phyloP scores from a whole-genome alignment of 2,329 filamentous ascomycete species.

The Stagonosporopsis vannaccii region DNA sequence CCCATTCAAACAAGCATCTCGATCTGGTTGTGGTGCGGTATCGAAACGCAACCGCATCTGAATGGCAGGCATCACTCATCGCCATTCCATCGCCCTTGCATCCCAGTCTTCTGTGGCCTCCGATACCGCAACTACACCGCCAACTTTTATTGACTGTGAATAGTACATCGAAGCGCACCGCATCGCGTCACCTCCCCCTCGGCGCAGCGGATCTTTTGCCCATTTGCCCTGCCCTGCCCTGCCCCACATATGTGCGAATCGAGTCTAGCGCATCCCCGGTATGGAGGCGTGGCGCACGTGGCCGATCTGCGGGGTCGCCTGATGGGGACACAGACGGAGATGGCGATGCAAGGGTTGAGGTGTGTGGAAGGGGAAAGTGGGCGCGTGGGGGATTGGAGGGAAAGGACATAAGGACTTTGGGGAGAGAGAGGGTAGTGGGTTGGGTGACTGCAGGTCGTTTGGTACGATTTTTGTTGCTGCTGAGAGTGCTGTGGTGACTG shows the following conservation, averaged over 20 bases:
- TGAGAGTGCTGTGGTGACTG: background rate
- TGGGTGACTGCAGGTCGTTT: background rate
- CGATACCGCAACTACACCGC: too few species aligned
- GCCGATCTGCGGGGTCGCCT: constrained; percentile 16
- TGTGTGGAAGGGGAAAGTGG: background rate
- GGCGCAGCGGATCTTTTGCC: constrained; percentile 14
- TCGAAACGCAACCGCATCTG: too few species aligned
- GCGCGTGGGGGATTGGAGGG: background rate
- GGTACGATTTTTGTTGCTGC: background rate
- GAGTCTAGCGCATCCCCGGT: constrained; percentile 9
- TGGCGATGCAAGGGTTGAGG: background rate
- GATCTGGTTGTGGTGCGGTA: too few species aligned
- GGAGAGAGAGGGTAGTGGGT: background rate
- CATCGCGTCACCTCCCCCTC: constrained; percentile 4
- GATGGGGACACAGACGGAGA: background rate
- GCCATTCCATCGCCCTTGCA: too few species aligned
- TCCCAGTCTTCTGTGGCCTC: too few species aligned
- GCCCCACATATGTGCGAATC: background rate
- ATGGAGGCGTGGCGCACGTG: constrained; percentile 16
- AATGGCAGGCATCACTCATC: too few species aligned
- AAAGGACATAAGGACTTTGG: background rate
- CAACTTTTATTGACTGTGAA: too few species aligned
- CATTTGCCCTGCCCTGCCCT: background rate
- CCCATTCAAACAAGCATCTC: too few species aligned
- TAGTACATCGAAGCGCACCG: too few species aligned